Percentiles rank a stretch among this genome's conserved stretches.
Evolutionary conservation across 2,329 filamentous ascomycete species (phyloP).

Genomic region (Didymosphaeria variabile): DNA sequence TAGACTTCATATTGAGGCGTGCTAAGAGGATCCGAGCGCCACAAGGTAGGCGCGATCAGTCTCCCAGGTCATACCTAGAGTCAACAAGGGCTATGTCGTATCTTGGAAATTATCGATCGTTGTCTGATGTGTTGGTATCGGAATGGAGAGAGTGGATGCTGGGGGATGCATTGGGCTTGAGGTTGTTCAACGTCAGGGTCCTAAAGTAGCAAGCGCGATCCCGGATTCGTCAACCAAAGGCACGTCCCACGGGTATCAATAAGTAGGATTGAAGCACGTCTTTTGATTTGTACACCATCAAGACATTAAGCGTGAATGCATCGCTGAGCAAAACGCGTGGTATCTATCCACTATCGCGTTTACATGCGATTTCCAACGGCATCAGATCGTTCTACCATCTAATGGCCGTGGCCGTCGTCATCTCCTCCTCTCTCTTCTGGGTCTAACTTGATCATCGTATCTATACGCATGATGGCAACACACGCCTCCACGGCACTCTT

Average conservation of each 20-base stretch:
- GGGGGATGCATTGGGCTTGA: not conserved
- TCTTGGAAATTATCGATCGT: not conserved
- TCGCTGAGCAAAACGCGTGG: constrained; percentile 10
- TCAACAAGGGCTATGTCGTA: not conserved
- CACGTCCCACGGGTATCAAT: not conserved
- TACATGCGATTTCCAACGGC: constrained; percentile 2
- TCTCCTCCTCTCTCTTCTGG: constrained; percentile 77
- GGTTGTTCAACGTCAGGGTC: not conserved
- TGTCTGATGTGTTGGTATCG: not conserved
- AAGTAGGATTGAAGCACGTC: not conserved
- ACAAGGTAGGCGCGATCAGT: not conserved
- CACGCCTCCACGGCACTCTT: constrained; percentile 99
- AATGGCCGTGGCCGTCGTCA: constrained; percentile 89
- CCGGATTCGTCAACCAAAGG: not conserved
- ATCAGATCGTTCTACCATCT: constrained; percentile 17
- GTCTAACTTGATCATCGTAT: constrained; percentile 98
- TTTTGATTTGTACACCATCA: constrained; percentile 8
- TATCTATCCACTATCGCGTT: constrained; percentile 4
- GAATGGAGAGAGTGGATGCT: not conserved
- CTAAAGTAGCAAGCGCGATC: not conserved
- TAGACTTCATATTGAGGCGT: not conserved
- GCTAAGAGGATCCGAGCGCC: not conserved
- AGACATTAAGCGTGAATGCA: constrained; percentile 11
- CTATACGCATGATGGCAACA: constrained; percentile 98
- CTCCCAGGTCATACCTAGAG: not conserved